Evolutionary conservation across 495 filamentous ascomycete species (phyloP).

Genomic region (Melanomma pulvis-pyrius): DNA sequence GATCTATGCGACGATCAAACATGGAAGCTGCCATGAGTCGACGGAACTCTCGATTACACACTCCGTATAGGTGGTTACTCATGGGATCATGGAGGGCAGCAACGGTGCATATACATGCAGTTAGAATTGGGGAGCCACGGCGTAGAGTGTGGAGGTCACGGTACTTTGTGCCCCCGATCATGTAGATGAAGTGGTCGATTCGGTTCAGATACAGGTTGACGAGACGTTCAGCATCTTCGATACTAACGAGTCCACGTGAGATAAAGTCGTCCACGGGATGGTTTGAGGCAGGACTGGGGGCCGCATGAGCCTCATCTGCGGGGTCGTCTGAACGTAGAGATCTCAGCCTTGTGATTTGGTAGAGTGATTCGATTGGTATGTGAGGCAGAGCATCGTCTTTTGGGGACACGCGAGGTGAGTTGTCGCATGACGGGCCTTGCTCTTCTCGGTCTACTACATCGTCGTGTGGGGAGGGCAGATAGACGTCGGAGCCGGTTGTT

Average conservation of each 20-base stretch:
- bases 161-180: slow-evolving; percentile 50
- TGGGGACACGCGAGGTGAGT: slow-evolving; percentile 29
- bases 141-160: slow-evolving; percentile 53
- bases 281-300: slow-evolving; percentile 15
- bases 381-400: slow-evolving; percentile 42
- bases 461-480: slow-evolving; percentile 23
- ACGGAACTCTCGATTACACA: slow-evolving; percentile 57
- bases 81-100: slow-evolving; percentile 56
- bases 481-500: slow-evolving; percentile 20
- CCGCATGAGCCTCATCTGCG: slow-evolving; percentile 28
- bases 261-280: slow-evolving; percentile 54
- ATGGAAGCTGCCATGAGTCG: slow-evolving; percentile 56
- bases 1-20: slow-evolving; percentile 54
- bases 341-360: slow-evolving; percentile 38
- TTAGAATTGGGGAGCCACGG: slow-evolving; percentile 54
- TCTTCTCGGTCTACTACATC: slow-evolving; percentile 39
- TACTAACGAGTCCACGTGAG: slow-evolving; percentile 51
- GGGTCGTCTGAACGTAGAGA: slow-evolving; percentile 44
- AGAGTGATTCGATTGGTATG: slow-evolving; percentile 48
- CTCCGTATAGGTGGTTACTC: slow-evolving; percentile 53
- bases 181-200: slow-evolving; percentile 58
- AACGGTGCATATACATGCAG: slow-evolving; percentile 56
- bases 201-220: slow-evolving; percentile 56
- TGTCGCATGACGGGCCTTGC: slow-evolving; percentile 42
- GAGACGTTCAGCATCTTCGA: slow-evolving; percentile 55